phyloP scores from a whole-genome alignment of 1,284 basidiomycete species.

The Xanthoconium separans region DNA sequence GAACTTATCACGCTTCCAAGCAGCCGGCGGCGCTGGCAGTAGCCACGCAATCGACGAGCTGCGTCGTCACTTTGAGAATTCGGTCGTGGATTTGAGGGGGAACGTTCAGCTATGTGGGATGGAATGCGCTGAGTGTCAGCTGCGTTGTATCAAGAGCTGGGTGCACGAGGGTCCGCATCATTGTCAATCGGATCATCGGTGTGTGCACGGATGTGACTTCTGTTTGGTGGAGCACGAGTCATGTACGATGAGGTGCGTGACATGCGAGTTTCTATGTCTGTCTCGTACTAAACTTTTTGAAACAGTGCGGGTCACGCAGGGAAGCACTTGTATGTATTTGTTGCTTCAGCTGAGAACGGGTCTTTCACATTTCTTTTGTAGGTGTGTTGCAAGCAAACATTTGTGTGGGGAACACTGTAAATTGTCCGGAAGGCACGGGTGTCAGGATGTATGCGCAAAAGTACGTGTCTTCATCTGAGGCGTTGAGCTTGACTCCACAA shows the following conservation, averaged over 20 bases:
- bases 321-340: constrained; percentile 46
- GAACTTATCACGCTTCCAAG: constrained; percentile 49
- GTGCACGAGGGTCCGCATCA: too few species aligned
- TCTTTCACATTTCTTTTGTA: constrained; percentile 18
- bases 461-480: constrained; percentile 26
- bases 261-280: background rate
- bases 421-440: constrained; percentile 45
- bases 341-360: background rate
- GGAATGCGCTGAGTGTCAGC: constrained; percentile 46
- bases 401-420: constrained; percentile 50
- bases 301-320: constrained; percentile 56
- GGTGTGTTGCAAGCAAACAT: constrained; percentile 49
- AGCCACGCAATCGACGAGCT: constrained; percentile 46
- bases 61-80: constrained; percentile 42
- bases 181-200: too few species aligned
- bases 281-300: background rate
- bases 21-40: constrained; percentile 3
- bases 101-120: constrained; percentile 49
- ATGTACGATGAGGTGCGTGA: constrained; percentile 48
- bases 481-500: too few species aligned
- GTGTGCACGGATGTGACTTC: constrained; percentile 41
- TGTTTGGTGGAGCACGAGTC: constrained; percentile 32
- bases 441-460: constrained; percentile 44
- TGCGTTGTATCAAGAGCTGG: constrained; percentile 44
- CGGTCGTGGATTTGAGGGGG: constrained; percentile 43